Evolutionary conservation across 805 yeast genomes (phyloP).

Genomic region (Isabelozyma heimii): DNA sequence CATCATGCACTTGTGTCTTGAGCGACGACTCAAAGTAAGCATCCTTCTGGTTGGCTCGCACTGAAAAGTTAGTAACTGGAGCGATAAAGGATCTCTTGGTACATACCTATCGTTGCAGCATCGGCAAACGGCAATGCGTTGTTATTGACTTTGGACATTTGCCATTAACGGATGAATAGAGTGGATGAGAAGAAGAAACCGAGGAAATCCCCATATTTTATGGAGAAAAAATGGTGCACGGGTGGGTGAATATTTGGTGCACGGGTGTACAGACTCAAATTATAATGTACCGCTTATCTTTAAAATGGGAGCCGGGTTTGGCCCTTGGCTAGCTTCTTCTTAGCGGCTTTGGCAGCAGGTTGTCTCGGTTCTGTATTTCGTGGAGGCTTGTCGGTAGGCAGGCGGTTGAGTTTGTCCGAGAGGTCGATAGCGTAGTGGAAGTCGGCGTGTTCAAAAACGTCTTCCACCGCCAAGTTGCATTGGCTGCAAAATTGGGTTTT

Average conservation of each 20-base stretch:
- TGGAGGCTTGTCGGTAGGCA: not conserved
- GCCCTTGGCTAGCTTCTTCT: slow-evolving; percentile 1
- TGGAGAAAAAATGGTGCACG: not conserved
- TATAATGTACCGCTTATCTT: not conserved
- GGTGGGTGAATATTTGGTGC: not conserved
- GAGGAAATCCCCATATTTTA: not conserved
- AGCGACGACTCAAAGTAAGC: slow-evolving; percentile 61
- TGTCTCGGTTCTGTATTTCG: not conserved
- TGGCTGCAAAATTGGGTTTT: slow-evolving; percentile 19
- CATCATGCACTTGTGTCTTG: slow-evolving; percentile 53
- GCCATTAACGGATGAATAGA: not conserved
- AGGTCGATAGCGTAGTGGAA: slow-evolving; percentile 52
- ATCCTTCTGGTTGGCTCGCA: slow-evolving; percentile 90
- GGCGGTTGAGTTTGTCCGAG: slow-evolving; percentile 38
- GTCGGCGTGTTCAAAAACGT: slow-evolving; percentile 51
- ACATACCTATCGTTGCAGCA: slow-evolving; percentile 80
- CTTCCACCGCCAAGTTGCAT: slow-evolving; percentile 24
- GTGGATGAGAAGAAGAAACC: not conserved
- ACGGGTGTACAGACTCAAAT: too few species aligned
- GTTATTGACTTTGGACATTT: not conserved
- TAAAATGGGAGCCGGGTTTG: not conserved
- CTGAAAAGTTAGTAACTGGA: slow-evolving; percentile 37
- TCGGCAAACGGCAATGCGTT: slow-evolving; percentile 63
- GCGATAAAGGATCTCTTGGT: too few species aligned
- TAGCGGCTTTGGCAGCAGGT: not conserved